Percentiles rank a stretch among this genome's conserved stretches.
These are phyloP conservation scores for Gracilaria gracilis DNA, from an alignment of 23 red algal species.

Conservation along the genomic window DNA sequence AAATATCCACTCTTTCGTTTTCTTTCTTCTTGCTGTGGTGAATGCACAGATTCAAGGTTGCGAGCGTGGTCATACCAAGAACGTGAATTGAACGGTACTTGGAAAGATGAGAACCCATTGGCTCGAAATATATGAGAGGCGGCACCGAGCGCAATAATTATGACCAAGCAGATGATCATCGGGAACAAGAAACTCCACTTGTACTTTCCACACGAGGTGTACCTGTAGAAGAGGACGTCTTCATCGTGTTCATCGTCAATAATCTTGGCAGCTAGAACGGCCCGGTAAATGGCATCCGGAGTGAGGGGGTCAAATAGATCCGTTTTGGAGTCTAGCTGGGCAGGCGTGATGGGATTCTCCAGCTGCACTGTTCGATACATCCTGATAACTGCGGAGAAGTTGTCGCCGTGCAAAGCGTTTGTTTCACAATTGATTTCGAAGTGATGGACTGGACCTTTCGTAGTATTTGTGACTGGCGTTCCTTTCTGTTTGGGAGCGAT, in stretches of 20 bases:
- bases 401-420: conserved; percentile 5
- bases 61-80: conserved; percentile 16
- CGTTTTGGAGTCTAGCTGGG: neutral
- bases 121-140: conserved; percentile 7
- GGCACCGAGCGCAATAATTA: conserved; percentile 2
- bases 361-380: conserved; percentile 59
- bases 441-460: conserved; percentile 24
- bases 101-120: too few relatives aligned
- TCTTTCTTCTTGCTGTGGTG: neutral
- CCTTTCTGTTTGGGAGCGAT: neutral
- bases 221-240: neutral
- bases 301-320: conserved; percentile 20
- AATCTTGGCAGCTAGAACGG: conserved; percentile 47
- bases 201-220: conserved; percentile 35
- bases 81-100: conserved; percentile 17
- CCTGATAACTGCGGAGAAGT: conserved; percentile 10
- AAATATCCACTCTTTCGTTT: conserved; percentile 12
- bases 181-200: conserved; percentile 46
- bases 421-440: conserved; percentile 23
- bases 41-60: neutral
- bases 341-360: conserved; percentile 44
- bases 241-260: conserved; percentile 30
- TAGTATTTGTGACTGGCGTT: conserved; percentile 4
- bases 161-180: conserved; percentile 11
- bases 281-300: conserved; percentile 36